Conservation (phyloP, 2,329 filamentous ascomycete species). For the Biscogniauxia marginata region DNA sequence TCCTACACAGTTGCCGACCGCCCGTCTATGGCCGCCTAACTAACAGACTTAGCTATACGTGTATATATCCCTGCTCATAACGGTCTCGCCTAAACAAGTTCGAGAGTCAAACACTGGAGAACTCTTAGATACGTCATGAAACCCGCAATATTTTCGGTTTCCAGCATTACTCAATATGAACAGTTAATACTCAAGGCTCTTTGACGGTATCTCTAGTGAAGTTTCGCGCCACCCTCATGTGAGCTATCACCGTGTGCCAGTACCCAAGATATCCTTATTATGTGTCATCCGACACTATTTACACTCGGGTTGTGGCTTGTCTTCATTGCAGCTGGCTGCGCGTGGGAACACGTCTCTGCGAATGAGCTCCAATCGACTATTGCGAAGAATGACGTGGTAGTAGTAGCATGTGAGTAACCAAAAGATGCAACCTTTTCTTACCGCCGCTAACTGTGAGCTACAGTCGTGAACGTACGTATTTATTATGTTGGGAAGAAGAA, state of each 20-base stretch:
- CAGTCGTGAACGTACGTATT: not conserved
- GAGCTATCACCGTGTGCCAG: too few relatives aligned
- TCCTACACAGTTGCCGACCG: not conserved
- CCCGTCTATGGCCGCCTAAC: not conserved
- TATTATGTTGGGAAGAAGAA: not conserved
- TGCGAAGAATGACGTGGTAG: not conserved
- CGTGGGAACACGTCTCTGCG: constrained; percentile 9
- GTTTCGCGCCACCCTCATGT: too few relatives aligned
- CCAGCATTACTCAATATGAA: too few relatives aligned
- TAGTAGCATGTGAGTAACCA: constrained; percentile 14
- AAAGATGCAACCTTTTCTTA: not conserved
- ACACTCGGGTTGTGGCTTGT: not conserved
- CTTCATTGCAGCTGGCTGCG: not conserved
- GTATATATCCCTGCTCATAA: not conserved
- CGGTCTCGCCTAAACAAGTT: not conserved
- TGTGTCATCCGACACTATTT: not conserved
- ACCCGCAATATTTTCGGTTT: too few relatives aligned
- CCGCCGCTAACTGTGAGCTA: not conserved
- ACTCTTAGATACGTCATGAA: too few relatives aligned
- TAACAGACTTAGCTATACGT: not conserved
- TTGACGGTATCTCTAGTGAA: not conserved
- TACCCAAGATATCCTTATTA: not conserved
- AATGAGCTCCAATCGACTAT: constrained; percentile 4
- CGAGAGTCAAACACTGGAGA: too few relatives aligned
- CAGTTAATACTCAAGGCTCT: not conserved